These are phyloP conservation scores for Clonostachys byssicola DNA, from an alignment of 2,329 filamentous ascomycete genomes.

Conservation along the genomic window DNA sequence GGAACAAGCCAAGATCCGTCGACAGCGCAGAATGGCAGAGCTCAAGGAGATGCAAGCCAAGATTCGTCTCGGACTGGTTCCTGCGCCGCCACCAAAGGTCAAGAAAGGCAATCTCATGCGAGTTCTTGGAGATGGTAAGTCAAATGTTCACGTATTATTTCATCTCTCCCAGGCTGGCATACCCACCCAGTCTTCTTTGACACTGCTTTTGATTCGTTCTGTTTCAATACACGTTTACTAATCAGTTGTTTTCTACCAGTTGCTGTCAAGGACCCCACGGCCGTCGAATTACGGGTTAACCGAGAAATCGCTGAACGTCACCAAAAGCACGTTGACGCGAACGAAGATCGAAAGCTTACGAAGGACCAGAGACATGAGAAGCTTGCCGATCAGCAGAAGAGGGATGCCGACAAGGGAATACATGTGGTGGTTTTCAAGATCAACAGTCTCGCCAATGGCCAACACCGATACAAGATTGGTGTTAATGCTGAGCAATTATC, in stretches of 20 bases:
- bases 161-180: not conserved
- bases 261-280: conserved; percentile 91
- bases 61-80: conserved; percentile 83
- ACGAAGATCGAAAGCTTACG: conserved; percentile 82
- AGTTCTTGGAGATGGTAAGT: conserved; percentile 77
- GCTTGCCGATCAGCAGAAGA: conserved; percentile 74
- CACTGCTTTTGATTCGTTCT: not conserved
- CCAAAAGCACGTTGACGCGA: conserved; percentile 70
- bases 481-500: conserved; percentile 87
- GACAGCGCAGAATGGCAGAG: conserved; percentile 87
- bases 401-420: conserved; percentile 83
- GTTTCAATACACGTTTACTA: not conserved
- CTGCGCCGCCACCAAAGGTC: conserved; percentile 89
- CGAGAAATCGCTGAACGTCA: conserved; percentile 86
- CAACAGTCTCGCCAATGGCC: conserved; percentile 82
- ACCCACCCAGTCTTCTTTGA: not conserved
- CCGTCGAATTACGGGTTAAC: conserved; percentile 91
- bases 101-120: conserved; percentile 98
- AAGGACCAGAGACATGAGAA: conserved; percentile 88
- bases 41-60: conserved; percentile 96
- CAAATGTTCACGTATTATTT: not conserved
- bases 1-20: conserved; percentile 86
- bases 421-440: conserved; percentile 87
- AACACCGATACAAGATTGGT: conserved; percentile 89
- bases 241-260: conserved; percentile 12